Evolutionary conservation across 176 grass and related monocot genomes (phyloP).

Genomic region (Hyparrhenia diplandra): DNA sequence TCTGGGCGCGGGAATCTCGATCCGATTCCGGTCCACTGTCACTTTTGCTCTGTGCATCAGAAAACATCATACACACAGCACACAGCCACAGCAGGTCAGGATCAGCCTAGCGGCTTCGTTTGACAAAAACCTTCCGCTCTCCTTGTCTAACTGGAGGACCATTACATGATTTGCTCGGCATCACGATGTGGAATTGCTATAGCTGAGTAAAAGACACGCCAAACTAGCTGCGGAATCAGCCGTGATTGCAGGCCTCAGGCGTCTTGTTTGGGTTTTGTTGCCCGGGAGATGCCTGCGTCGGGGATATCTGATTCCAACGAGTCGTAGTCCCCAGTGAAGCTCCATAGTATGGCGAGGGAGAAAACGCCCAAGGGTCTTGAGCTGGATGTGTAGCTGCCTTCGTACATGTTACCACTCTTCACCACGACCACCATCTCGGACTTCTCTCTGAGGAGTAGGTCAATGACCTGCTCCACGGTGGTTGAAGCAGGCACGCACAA

Average conservation of each 20-base stretch:
- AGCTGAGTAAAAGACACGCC: neutral
- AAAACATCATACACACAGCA: constrained; percentile 8
- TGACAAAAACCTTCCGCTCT: neutral
- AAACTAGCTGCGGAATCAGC: neutral
- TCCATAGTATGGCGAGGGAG: constrained; percentile 46
- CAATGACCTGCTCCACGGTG: constrained; percentile 61
- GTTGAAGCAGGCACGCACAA: constrained; percentile 62
- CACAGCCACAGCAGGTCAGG: neutral
- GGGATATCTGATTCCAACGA: too few relatives aligned
- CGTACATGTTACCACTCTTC: constrained; percentile 49
- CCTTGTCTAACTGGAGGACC: neutral
- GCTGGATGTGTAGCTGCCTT: constrained; percentile 56
- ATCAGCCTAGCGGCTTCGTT: neutral
- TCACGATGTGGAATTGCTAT: neutral
- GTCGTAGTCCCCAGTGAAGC: neutral
- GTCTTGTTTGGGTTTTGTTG: neutral
- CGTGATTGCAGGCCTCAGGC: neutral
- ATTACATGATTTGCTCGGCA: neutral
- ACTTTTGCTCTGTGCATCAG: neutral
- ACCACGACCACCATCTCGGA: constrained; percentile 61
- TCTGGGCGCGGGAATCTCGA: neutral
- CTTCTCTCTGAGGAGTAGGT: constrained; percentile 63
- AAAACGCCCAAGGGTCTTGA: constrained; percentile 69
- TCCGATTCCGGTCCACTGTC: neutral
- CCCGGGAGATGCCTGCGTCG: neutral